Base-by-base conservation (phyloP, 2,329 filamentous ascomycete species). In the Mycosphaerella sp. region DNA sequence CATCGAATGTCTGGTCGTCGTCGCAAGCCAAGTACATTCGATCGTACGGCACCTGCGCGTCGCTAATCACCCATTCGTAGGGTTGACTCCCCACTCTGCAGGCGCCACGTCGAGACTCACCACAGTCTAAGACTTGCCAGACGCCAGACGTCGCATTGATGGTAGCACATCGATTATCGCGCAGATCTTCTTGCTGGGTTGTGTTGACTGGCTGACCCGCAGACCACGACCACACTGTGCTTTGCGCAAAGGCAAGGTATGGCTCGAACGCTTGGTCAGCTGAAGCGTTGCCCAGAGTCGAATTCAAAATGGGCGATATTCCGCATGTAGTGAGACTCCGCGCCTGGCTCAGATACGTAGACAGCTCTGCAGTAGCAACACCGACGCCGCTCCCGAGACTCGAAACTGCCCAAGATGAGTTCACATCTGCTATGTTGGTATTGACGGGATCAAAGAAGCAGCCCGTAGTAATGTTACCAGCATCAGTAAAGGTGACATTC, bases 221-320 rank as follows among this genome's bases (percentile, higher is more conserved):
- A 1, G 74, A 77, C 80, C 81, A 86, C 16, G 79, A 76, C 80
- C 82, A 85, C 8, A 79, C 70, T 0, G 76, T 70, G 10, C 72
- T 73, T 40, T 74, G 67, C 1, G 75, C 74, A 53, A 78, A 75
- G 43, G 72, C 71, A 52, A 72, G 70, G 62, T 84, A 83, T 4
- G 72, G 71, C 8, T 62, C 55, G 27, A 71, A 63, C 51, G 77
- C 68, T 40, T 66, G 59, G 52, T 76, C 71, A 7, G 80, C 79
- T 8, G 78, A 79, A 16, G 63, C 57, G 50, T 73, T 72, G 39
- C 74, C 70, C 2, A 84, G 68, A 1, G 79, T 79, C 17, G 64
- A 61, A 61, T 85, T 84, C 7, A 85, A 70, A 2, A 79, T 66
- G 0, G 81, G 75, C 1, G 80, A 80, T 36, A 85, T 75, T 13